phyloP scores from a whole-genome alignment of 2,329 filamentous ascomycete species.

The Aspergillus quadricinctus region DNA sequence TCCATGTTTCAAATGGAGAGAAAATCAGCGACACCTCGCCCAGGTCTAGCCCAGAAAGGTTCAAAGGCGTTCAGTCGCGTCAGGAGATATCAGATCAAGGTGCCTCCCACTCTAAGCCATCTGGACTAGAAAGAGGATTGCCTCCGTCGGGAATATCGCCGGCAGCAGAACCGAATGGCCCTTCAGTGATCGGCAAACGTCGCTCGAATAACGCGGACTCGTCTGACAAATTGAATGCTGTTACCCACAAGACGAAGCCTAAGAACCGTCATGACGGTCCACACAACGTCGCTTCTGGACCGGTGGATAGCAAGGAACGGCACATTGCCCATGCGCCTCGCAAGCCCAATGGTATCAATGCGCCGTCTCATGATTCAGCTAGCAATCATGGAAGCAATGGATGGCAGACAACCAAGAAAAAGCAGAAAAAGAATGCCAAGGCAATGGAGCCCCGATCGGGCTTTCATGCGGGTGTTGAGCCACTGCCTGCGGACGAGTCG shows the following conservation, averaged over 20 bases:
- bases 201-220: conserved; percentile 27
- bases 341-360: conserved; percentile 29
- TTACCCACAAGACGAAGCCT: conserved; percentile 29
- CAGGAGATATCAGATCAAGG: conserved; percentile 26
- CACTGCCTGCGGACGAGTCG: conserved; percentile 40
- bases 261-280: conserved; percentile 30
- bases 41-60: conserved; percentile 22
- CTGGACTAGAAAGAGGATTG: conserved; percentile 22
- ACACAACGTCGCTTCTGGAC: conserved; percentile 13
- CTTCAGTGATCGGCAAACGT: conserved; percentile 29
- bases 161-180: conserved; percentile 27
- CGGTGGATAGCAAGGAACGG: conserved; percentile 28
- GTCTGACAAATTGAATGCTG: conserved; percentile 33
- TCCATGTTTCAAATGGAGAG: conserved; percentile 34
- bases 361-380: conserved; percentile 22
- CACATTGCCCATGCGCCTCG: conserved; percentile 22
- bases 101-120: conserved; percentile 23
- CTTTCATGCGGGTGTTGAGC: conserved; percentile 30
- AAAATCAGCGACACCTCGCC: conserved; percentile 21
- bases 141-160: conserved; percentile 19
- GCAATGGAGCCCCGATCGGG: conserved; percentile 29
- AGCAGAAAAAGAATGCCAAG: conserved; percentile 36
- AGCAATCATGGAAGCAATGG: conserved; percentile 21
- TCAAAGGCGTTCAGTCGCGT: conserved; percentile 15
- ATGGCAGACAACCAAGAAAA: conserved; percentile 46